A percentile compares a stretch with the other conserved stretches of the same genome.
These are phyloP conservation scores for Petasospora rhodanensis DNA, from an alignment of 1,139 yeast genomes.

Conservation along the genomic window DNA sequence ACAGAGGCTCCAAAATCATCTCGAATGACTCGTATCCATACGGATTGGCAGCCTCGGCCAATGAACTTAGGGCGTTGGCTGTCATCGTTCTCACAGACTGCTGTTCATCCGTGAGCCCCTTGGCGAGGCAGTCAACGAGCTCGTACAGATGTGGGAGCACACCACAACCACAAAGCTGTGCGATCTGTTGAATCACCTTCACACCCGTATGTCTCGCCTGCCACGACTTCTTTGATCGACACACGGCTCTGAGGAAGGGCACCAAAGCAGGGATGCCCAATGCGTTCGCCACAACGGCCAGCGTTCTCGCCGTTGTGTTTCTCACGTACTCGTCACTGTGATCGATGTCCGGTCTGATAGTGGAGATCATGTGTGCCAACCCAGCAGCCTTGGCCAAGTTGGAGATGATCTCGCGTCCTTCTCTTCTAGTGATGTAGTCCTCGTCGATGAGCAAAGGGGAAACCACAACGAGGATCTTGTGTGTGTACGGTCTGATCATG, in stretches of 20 bases:
- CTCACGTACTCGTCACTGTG: constrained; percentile 80
- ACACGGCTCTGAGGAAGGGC: constrained; percentile 81
- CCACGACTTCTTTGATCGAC: constrained; percentile 77
- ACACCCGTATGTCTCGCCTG: constrained; percentile 86
- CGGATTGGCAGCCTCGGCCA: constrained; percentile 86
- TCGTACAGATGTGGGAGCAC: constrained; percentile 70
- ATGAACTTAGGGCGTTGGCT: constrained; percentile 65
- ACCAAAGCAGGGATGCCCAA: constrained; percentile 67
- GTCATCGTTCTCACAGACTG: constrained; percentile 63
- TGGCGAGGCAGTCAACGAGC: constrained; percentile 56
- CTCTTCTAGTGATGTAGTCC: constrained; percentile 65
- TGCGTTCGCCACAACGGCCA: constrained; percentile 83
- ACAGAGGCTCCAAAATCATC: constrained; percentile 60
- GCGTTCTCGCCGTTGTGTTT: constrained; percentile 69
- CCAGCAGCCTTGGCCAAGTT: constrained; percentile 81
- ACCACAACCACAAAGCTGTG: constrained; percentile 66
- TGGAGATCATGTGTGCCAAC: constrained; percentile 67
- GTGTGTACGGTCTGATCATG: constrained; percentile 67
- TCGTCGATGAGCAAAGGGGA: constrained; percentile 82
- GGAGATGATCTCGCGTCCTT: constrained; percentile 76
- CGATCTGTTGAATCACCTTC: constrained; percentile 71
- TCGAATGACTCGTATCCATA: constrained; percentile 91
- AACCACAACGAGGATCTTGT: constrained; percentile 65
- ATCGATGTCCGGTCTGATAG: constrained; percentile 78
- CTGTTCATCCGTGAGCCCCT: constrained; percentile 67